phyloP scores from a whole-genome alignment of 2,329 filamentous ascomycete species.

The Neocatenulostroma microsporum region DNA sequence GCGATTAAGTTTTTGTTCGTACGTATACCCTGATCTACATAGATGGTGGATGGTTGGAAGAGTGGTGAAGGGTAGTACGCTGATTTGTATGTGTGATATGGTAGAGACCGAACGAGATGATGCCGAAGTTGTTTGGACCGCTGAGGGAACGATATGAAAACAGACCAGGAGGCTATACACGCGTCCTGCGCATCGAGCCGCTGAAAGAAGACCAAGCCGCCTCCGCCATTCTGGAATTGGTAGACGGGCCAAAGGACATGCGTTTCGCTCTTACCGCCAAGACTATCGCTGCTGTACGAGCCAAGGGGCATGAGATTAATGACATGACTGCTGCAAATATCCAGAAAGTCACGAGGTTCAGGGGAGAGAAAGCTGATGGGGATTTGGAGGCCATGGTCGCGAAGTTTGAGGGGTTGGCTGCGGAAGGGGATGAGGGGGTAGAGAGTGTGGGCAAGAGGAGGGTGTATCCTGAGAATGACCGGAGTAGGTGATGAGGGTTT shows the following conservation, averaged over 20 bases:
- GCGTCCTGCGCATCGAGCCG: conserved; percentile 85
- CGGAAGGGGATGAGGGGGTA: conserved; percentile 27
- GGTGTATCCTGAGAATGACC: conserved; percentile 24
- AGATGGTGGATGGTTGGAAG: background rate
- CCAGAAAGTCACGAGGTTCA: conserved; percentile 71
- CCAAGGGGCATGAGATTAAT: conserved; percentile 50
- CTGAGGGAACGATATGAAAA: conserved; percentile 69
- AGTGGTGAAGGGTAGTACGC: too few species aligned
- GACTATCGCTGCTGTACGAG: conserved; percentile 55
- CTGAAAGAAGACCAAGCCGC: conserved; percentile 79
- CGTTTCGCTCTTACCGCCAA: conserved; percentile 90
- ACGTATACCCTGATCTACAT: conserved; percentile 22
- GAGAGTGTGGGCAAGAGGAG: conserved; percentile 29
- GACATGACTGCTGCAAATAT: conserved; percentile 71
- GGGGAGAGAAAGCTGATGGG: conserved; percentile 56
- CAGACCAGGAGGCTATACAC: conserved; percentile 87
- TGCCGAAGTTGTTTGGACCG: conserved; percentile 83
- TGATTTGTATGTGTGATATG: too few species aligned
- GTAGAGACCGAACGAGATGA: conserved; percentile 58
- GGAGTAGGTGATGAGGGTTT: conserved; percentile 17
- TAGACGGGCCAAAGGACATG: conserved; percentile 90
- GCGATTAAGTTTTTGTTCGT: conserved; percentile 76
- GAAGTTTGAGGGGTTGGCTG: conserved; percentile 32
- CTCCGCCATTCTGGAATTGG: conserved; percentile 86
- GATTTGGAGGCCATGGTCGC: conserved; percentile 57